Evolutionary conservation across 2,329 filamentous ascomycete species (phyloP).

Genomic region (Fusarium nurragi): DNA sequence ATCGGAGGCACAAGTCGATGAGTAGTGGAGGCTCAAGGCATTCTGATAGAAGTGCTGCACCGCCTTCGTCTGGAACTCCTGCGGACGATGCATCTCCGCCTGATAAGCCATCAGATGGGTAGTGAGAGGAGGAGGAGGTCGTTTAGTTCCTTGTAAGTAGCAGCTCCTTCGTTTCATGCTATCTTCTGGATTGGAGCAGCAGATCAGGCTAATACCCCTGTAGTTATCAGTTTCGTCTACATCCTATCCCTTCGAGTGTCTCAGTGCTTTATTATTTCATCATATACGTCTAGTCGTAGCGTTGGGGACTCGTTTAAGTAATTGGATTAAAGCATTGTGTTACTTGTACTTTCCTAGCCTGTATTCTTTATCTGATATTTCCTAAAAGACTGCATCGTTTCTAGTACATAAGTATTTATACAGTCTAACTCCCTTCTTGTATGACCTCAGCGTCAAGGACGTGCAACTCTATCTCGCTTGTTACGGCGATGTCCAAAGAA

Average conservation of each 20-base stretch:
- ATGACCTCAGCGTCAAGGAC: not conserved
- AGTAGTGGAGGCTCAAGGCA: conserved; percentile 49
- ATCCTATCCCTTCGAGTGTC: conserved; percentile 13
- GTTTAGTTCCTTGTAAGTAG: not conserved
- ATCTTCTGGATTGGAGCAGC: not conserved
- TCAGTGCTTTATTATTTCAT: conserved; percentile 1
- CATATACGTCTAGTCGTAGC: not conserved
- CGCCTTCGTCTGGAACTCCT: conserved; percentile 6
- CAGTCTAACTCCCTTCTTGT: not conserved
- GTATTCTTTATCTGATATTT: not conserved
- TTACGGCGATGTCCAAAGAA: not conserved
- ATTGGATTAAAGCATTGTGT: not conserved
- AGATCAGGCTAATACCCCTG: not conserved
- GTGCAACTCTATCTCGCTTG: not conserved
- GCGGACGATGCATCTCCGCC: conserved; percentile 25
- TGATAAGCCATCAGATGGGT: conserved; percentile 28
- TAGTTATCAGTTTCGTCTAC: conserved; percentile 21
- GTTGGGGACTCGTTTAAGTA: not conserved
- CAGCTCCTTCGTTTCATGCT: not conserved
- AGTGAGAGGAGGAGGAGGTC: not conserved
- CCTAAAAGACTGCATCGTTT: not conserved
- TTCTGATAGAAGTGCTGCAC: conserved; percentile 38
- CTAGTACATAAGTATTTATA: not conserved
- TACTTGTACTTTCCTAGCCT: not conserved
- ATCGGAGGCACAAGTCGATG: conserved; percentile 42